phyloP scores from a whole-genome alignment of 345 rosid species.

The Citrus maxima region DNA sequence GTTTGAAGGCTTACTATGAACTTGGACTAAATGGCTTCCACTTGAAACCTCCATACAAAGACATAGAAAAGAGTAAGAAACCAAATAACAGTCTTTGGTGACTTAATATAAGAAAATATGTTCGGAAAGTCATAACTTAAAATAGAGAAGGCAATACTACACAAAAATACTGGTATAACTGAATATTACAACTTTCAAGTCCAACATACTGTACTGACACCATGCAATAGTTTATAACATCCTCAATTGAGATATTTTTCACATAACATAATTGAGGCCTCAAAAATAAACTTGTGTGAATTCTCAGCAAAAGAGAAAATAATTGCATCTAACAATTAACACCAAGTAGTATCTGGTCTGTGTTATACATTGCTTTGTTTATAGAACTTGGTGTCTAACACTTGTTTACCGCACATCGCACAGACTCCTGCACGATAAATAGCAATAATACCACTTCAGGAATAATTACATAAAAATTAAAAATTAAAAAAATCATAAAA shows the following conservation, averaged over 20 bases:
- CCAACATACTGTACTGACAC: background rate
- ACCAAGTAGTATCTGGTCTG: background rate
- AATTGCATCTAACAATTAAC: conserved; percentile 3
- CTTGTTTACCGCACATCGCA: conserved; percentile 99
- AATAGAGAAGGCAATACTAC: background rate
- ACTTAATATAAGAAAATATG: background rate
- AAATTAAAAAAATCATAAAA: background rate
- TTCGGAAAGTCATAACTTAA: background rate
- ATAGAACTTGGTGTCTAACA: conserved; percentile 91
- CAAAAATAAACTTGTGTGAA: background rate
- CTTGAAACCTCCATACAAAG: background rate
- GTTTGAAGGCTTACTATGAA: background rate
- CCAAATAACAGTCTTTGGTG: background rate
- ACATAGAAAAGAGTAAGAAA: background rate
- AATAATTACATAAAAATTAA: background rate
- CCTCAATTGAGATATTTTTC: conserved; percentile 1
- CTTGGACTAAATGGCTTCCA: background rate
- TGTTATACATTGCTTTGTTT: conserved; percentile 88
- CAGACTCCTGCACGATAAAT: conserved; percentile 67
- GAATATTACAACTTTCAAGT: background rate
- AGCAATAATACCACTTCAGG: background rate
- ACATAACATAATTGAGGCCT: background rate
- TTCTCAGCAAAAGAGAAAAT: background rate
- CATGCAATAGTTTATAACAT: background rate
- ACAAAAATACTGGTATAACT: background rate